These are phyloP conservation scores for Lachancea quebecensis DNA, from an alignment of 805 yeast genomes.

Conservation along the genomic window DNA sequence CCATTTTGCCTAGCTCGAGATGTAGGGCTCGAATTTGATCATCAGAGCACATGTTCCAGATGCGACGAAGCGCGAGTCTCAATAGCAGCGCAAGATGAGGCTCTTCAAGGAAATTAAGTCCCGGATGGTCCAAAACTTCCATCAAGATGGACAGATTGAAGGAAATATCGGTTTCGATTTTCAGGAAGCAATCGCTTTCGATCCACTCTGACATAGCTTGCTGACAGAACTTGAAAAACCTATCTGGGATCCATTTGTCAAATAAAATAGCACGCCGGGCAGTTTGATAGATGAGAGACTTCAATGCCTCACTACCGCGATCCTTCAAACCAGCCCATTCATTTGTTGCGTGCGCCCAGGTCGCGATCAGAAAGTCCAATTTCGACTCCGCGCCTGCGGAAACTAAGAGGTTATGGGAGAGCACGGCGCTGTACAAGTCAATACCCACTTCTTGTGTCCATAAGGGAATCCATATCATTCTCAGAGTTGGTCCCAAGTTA, in stretches of 20 bases:
- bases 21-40: slow-evolving; percentile 16
- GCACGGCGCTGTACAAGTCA: background rate
- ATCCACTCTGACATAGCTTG: background rate
- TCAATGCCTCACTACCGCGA: slow-evolving; percentile 1
- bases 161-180: slow-evolving; percentile 1
- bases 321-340: slow-evolving; percentile 4
- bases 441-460: slow-evolving; percentile 12
- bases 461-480: slow-evolving; percentile 19
- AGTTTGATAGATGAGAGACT: slow-evolving; percentile 12
- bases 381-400: slow-evolving; percentile 10
- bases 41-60: slow-evolving; percentile 6
- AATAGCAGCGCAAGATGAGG: slow-evolving; percentile 17
- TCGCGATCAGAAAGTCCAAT: slow-evolving; percentile 21
- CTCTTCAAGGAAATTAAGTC: slow-evolving; percentile 22
- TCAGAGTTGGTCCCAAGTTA: slow-evolving; percentile 10
- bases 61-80: slow-evolving; percentile 13
- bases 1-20: slow-evolving; percentile 14
- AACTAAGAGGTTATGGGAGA: slow-evolving; percentile 4
- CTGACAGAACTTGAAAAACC: slow-evolving; percentile 5
- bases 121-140: slow-evolving; percentile 32
- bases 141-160: slow-evolving; percentile 23
- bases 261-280: slow-evolving; percentile 13
- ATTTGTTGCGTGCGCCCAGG: slow-evolving; percentile 1
- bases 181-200: slow-evolving; percentile 6
- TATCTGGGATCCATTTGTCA: slow-evolving; percentile 9